phyloP scores from a whole-genome alignment of 352 stramenopile species.

The Phytopythium montanum region DNA sequence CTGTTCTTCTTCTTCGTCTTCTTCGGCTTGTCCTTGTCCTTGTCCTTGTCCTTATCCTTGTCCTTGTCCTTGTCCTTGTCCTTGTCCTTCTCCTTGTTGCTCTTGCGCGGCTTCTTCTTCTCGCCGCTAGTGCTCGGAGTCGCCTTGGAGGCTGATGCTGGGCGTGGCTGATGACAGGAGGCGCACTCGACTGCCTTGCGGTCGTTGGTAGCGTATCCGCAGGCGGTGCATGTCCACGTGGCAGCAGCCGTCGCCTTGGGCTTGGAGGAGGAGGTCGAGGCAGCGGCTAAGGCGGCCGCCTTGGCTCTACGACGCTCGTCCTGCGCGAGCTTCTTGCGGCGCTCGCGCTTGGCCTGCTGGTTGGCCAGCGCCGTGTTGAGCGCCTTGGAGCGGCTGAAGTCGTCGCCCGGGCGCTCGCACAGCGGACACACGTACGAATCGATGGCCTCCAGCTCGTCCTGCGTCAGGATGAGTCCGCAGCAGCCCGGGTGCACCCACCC shows the following conservation, averaged over 20 bases:
- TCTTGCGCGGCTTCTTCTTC: slow-evolving; percentile 19
- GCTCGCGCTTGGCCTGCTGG: slow-evolving; percentile 41
- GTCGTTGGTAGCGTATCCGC: slow-evolving; percentile 41
- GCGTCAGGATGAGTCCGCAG: slow-evolving; percentile 82
- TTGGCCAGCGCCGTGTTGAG: slow-evolving; percentile 81
- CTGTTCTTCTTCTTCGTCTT: slow-evolving; percentile 72
- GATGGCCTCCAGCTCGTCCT: slow-evolving; percentile 82
- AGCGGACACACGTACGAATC: slow-evolving; percentile 85
- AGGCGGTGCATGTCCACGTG: slow-evolving; percentile 46
- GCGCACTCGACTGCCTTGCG: slow-evolving; percentile 35
- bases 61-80: slow-evolving; percentile 6
- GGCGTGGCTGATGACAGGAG: slow-evolving; percentile 27
- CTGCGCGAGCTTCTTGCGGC: slow-evolving; percentile 29
- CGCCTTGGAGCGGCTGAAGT: slow-evolving; percentile 57
- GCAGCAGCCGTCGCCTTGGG: slow-evolving; percentile 10
- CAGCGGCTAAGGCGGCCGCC: slow-evolving; percentile 3
- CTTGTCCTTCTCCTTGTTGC: slow-evolving; percentile 12
- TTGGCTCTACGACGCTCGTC: slow-evolving; percentile 4
- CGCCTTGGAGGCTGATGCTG: background rate
- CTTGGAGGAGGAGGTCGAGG: slow-evolving; percentile 11
- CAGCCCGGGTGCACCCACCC: slow-evolving; percentile 89
- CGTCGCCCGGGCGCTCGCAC: slow-evolving; percentile 66
- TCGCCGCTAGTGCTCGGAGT: slow-evolving; percentile 12
- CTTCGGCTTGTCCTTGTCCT: slow-evolving; percentile 44
- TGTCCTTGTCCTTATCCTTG: slow-evolving; percentile 11